Percentiles rank a stretch among this genome's conserved stretches.
Conservation (phyloP, 306 rosid species). For the Arachis hypogaea region DNA sequence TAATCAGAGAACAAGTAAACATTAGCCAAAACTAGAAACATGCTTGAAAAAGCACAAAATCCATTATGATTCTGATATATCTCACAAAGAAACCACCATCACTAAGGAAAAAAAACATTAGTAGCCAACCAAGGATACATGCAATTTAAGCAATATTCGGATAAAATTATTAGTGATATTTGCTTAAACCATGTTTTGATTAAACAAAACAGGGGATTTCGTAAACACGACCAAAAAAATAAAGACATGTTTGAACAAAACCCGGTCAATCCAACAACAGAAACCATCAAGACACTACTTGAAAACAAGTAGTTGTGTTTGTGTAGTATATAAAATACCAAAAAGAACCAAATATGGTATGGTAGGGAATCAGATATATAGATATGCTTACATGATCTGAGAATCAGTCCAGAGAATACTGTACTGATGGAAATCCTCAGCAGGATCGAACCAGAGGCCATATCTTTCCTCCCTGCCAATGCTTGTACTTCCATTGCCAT, state of each 20-base stretch:
- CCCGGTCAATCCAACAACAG: slow-evolving; percentile 20
- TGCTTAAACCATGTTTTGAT: background rate
- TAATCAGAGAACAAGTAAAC: slow-evolving; percentile 13
- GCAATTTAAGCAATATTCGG: background rate
- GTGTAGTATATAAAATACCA: background rate
- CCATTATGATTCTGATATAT: background rate
- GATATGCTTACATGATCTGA: slow-evolving; percentile 74
- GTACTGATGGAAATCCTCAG: slow-evolving; percentile 85
- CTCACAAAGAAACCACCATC: background rate
- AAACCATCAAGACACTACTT: slow-evolving; percentile 20
- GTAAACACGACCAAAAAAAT: slow-evolving; percentile 13
- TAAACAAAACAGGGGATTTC: slow-evolving; percentile 41
- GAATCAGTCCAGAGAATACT: slow-evolving; percentile 86
- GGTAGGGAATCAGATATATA: slow-evolving; percentile 29
- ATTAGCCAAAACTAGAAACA: slow-evolving; percentile 4
- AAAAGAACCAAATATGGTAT: slow-evolving; percentile 38
- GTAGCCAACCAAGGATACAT: background rate
- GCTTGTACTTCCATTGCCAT: slow-evolving; percentile 92
- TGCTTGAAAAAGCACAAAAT: slow-evolving; percentile 1
- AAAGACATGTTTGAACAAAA: background rate
- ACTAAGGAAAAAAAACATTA: background rate
- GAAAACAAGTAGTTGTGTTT: background rate
- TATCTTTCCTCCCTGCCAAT: slow-evolving; percentile 92
- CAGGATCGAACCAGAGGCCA: slow-evolving; percentile 94
- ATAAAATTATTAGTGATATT: background rate